phyloP scores from a whole-genome alignment of 768 basidiomycete species.

The Chiua virens region DNA sequence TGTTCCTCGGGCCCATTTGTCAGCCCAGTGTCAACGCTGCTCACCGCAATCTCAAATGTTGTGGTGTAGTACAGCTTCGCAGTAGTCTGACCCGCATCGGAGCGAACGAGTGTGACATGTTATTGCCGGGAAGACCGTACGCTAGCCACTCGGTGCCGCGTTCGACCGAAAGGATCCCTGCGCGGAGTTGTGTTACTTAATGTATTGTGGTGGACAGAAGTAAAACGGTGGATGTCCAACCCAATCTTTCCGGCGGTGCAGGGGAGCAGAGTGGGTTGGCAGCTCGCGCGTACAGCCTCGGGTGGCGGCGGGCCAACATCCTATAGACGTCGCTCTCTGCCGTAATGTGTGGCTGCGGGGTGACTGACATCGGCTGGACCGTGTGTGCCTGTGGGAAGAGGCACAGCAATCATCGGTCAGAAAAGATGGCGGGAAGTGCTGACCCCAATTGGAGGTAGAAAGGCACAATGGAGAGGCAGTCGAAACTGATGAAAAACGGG shows the following conservation, averaged over 20 bases:
- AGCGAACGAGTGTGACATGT: too few species aligned
- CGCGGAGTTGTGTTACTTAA: not conserved
- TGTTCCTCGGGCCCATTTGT: too few species aligned
- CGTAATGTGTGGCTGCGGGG: constrained; percentile 8
- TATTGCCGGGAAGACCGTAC: too few species aligned
- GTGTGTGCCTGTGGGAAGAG: constrained; percentile 4
- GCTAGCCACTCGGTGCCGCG: not conserved
- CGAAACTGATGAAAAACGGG: too few species aligned
- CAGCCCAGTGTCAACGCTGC: too few species aligned
- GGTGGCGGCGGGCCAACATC: not conserved
- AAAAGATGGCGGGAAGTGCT: not conserved
- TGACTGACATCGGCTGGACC: not conserved
- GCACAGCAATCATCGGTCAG: constrained; percentile 15
- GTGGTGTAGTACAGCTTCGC: too few species aligned
- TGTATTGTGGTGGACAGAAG: not conserved
- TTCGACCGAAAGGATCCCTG: not conserved
- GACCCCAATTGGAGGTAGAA: not conserved
- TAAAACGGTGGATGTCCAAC: not conserved
- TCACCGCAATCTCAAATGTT: too few species aligned
- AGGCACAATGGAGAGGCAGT: too few species aligned
- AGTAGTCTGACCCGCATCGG: too few species aligned
- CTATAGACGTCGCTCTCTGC: not conserved
- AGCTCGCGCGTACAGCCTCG: constrained; percentile 13
- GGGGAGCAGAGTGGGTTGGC: too few species aligned
- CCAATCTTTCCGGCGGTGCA: too few species aligned